Base-by-base conservation (phyloP, 1,284 basidiomycete species). In the Rhodotorula sp. region DNA sequence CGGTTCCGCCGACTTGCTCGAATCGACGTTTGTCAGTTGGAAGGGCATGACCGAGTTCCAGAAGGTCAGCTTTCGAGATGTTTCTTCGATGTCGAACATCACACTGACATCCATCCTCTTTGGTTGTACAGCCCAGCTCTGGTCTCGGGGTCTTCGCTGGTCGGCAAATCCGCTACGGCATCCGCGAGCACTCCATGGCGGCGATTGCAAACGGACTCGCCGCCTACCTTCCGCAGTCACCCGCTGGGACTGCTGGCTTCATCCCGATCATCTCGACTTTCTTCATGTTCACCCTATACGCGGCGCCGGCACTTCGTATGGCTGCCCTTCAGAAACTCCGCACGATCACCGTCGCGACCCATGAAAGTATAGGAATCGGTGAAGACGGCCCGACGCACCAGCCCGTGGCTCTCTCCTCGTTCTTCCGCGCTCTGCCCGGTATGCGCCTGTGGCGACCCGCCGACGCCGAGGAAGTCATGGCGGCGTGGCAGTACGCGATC, bases 311-410 rank as follows among this genome's bases (percentile, higher is more conserved):
- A 65, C 90, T 97, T 76, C 88, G 95, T 79, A 85, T 97, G 69
- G 91, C 93, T 69, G 93, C 95, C 62, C 87, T 97, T 69, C 93
- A 90, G 80, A 86, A 88, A 78, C 90, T 93, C 82, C 92, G 91
- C 77, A 92, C 95, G 72, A 92, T 94, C 82, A 93, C 91, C 91
- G 89, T 93, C 74, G 91, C 90, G 87, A 82, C 85, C 85, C 89
- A 80, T 71, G 78, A 77, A 34, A 34, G 31, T 34, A 34, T 34
- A 6, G 34, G 34, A 6, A 34, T 34, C 34, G 34, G 34, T 4
- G 34, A 34, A 83, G 94, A 97, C 79, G 95, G 95, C 59, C 94
- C 95, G 65, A 97, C 95, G 64, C 94, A 97, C 83, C 94, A 97
- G 83, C 94, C 93, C 70, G 68, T 79, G 70, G 94, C 97, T 46